Evolutionary conservation across 2,329 filamentous ascomycete species (phyloP).

Genomic region (Lachnellula occidentalis): DNA sequence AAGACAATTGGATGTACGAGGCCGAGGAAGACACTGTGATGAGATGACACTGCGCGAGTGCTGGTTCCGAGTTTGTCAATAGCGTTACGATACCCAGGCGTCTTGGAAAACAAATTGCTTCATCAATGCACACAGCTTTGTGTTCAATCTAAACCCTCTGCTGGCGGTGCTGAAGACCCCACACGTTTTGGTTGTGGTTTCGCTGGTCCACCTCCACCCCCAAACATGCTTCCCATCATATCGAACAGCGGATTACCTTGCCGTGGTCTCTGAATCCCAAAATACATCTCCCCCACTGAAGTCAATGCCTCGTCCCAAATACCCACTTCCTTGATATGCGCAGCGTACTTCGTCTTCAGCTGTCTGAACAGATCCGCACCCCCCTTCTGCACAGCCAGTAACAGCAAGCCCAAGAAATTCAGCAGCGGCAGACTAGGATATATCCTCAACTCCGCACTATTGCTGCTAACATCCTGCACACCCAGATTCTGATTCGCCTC

Average conservation of each 20-base stretch:
- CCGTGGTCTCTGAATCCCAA: slow-evolving; percentile 79
- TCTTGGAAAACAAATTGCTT: slow-evolving; percentile 11
- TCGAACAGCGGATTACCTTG: slow-evolving; percentile 92
- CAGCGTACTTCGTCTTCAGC: slow-evolving; percentile 73
- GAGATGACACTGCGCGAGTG: slow-evolving; percentile 8
- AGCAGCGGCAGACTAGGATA: slow-evolving; percentile 90
- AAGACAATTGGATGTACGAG: slow-evolving; percentile 92
- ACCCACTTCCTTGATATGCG: slow-evolving; percentile 69
- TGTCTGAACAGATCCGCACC: slow-evolving; percentile 71
- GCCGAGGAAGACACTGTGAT: slow-evolving; percentile 32
- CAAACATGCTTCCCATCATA: slow-evolving; percentile 96
- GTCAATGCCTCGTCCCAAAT: slow-evolving; percentile 79
- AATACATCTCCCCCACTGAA: slow-evolving; percentile 94
- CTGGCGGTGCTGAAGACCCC: slow-evolving; percentile 41
- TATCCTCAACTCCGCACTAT: slow-evolving; percentile 67
- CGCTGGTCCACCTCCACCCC: slow-evolving; percentile 55
- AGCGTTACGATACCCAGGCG: slow-evolving; percentile 25
- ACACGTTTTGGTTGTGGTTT: slow-evolving; percentile 34
- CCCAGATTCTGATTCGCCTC: slow-evolving; percentile 52
- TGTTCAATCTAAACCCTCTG: slow-evolving; percentile 56
- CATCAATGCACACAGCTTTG: slow-evolving; percentile 2
- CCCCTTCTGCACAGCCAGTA: slow-evolving; percentile 78
- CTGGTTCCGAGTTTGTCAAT: slow-evolving; percentile 2
- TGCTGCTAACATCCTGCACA: slow-evolving; percentile 75
- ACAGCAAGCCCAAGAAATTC: slow-evolving; percentile 83